phyloP scores from a whole-genome alignment of 345 rosid genomes.

The Salix viminalis region DNA sequence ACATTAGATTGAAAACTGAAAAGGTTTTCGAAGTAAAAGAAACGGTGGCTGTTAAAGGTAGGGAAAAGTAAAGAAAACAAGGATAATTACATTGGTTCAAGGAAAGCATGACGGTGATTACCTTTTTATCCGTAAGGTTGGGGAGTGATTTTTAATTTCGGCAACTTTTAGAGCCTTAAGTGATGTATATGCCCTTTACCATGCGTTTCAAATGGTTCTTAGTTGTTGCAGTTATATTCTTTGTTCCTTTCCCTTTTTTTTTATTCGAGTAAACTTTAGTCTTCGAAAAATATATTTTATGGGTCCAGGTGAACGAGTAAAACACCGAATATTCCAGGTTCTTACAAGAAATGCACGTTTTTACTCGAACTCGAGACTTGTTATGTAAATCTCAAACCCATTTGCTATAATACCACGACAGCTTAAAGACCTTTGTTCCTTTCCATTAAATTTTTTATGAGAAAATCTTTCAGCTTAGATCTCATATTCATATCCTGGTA shows the following conservation, averaged over 20 bases:
- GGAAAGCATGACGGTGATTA: conserved; percentile 18
- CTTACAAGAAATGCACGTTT: too few species aligned
- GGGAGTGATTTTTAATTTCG: conserved; percentile 14
- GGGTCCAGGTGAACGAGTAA: too few species aligned
- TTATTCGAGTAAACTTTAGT: too few species aligned
- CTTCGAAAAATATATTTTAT: too few species aligned
- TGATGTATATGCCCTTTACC: conserved; percentile 2
- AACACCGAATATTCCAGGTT: too few species aligned
- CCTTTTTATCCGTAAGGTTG: conserved; percentile 28
- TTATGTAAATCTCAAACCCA: too few species aligned
- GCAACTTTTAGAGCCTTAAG: background rate
- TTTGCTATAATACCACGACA: too few species aligned
- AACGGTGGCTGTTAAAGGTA: conserved; percentile 14
- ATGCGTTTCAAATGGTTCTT: background rate
- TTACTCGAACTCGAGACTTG: too few species aligned
- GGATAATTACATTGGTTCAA: conserved; percentile 13
- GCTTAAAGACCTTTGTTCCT: background rate
- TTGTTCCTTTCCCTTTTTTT: background rate
- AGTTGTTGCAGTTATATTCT: background rate
- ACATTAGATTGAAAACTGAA: background rate
- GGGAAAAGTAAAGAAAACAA: conserved; percentile 3
- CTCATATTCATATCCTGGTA: background rate
- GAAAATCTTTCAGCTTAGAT: background rate
- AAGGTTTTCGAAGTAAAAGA: conserved; percentile 32
- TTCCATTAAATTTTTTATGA: background rate